A percentile compares a stretch with the other conserved stretches of the same genome.
phyloP scores from a whole-genome alignment of 2,329 filamentous ascomycete genomes.

The Fusarium poae region DNA sequence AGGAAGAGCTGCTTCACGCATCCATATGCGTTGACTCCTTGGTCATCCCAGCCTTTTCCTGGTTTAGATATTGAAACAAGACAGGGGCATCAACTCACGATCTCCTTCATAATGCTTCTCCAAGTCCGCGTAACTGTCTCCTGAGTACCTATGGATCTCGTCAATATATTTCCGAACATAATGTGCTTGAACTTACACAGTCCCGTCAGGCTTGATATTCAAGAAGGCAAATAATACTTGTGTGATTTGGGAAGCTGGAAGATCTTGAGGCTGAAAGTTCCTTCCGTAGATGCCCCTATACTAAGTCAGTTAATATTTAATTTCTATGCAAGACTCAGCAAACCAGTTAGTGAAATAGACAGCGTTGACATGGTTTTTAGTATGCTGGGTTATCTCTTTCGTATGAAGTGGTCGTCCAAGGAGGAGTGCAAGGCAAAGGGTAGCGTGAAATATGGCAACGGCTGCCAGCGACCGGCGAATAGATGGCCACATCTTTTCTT shows the following conservation, averaged over 20 bases:
- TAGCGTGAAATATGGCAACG: conserved; percentile 46
- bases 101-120: conserved; percentile 77
- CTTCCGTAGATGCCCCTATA: conserved; percentile 31
- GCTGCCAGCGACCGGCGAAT: conserved; percentile 47
- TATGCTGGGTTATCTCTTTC: conserved; percentile 36
- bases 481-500: conserved; percentile 44
- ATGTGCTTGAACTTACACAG: conserved; percentile 66
- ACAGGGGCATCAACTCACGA: conserved; percentile 55
- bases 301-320: conserved; percentile 51
- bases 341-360: conserved; percentile 38
- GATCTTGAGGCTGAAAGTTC: conserved; percentile 49
- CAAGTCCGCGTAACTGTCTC: conserved; percentile 76
- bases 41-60: conserved; percentile 21
- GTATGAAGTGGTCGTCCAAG: conserved; percentile 8
- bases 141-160: conserved; percentile 63
- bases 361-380: conserved; percentile 39
- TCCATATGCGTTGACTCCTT: conserved; percentile 31
- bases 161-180: conserved; percentile 1
- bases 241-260: conserved; percentile 67
- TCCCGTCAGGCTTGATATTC: conserved; percentile 77
- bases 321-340: conserved; percentile 53
- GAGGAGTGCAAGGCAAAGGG: conserved; percentile 43
- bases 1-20: conserved; percentile 38
- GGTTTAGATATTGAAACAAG: not conserved
- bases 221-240: conserved; percentile 87